Evolutionary conservation across 2,329 filamentous ascomycete species (phyloP), one percentile per base, ranked within the genome.

Genomic region (Lizonia empirigonia): DNA sequence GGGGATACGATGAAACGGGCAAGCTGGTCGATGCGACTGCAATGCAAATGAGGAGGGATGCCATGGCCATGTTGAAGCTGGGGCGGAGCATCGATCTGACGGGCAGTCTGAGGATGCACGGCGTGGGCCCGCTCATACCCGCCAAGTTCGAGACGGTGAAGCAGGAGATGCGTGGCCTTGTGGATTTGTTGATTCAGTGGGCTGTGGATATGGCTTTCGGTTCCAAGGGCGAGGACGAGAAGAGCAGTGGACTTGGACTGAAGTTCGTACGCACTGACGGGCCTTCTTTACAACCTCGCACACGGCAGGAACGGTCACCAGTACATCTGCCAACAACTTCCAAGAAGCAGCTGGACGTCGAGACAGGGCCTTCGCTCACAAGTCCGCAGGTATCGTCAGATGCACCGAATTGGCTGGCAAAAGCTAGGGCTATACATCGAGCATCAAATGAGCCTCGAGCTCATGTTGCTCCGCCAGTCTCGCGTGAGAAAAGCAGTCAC

Each of bases 1-100:
- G 60, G 13, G 70, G 66, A 1, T 68, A 69, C 32, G 63, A 66
- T 40, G 53, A 68, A 37, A 60, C 59, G 36, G 70, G 66, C 20
- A 67, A 45, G 35, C 53, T 64, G 2, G 52, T 62, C 7, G 39
- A 63, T 15, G 13, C 20, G 8, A 36, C 42, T 2, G 33, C 19
- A 2, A 22, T 59, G 20, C 32, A 48, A n/a, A 33, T 41, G 1
- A 15, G 27, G 10, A 16, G 41, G 2, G 49, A 54, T 12, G 19
- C 52, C 7, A 24, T 44, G 37, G 44, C 19, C 7, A 34, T 50
- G n/a, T 10, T 63, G 7, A 40, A 22, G 7, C 22, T 36, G n/a
- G 40, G 49, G 6, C 19, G 51, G 1, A 42, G 50, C 22, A 23
- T 42, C 3, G 52, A 59, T 35, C 19, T 70, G 22, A 59, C n/a